Base-by-base conservation (phyloP, 2,329 filamentous ascomycete genomes). In the Nannizziopsis arthrosporioides region DNA sequence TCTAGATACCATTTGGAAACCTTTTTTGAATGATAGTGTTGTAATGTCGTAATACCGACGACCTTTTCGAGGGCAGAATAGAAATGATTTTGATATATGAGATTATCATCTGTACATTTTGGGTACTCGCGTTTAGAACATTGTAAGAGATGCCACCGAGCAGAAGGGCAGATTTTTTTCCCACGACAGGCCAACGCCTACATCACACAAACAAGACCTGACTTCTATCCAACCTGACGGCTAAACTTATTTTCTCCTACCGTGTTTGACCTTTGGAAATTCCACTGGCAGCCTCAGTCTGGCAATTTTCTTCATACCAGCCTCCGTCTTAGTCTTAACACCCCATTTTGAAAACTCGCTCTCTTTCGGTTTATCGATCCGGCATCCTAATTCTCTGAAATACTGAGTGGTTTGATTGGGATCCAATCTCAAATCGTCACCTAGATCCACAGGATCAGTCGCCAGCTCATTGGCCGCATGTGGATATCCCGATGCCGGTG, bases 281-380 rank as follows among this genome's bases (percentile, higher is more conserved):
- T 81, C 75, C 41, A 95, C 69, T 2, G 92, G 92, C 53, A 95
- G 65, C 57, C 75, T 78, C 58, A 96, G 69, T 56, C 80, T 80
- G 10, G 84, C 88, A 43, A 89, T 68, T 51, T 75, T 68, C 44
- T 61, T 63, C 8, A 63, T 62, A 15, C 66, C 64, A 3, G 74
- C 75, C 58, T 78, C 74, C 1, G 77, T 76, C 61, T 80, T 81
- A 55, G 80, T 73, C 50, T 76, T 80, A 42, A 70, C 62, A 11
- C 62, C 65, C 61, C 64, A 70, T 48, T 64, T 67, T 18, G 55
- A 59, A 50, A 64, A 65, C 54, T 71, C 69, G 0, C 57, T 57
- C 52, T 69, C 68, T 14, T 59, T 59, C 27, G 66, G 63, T 57
- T 62, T 63, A 44, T 69, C 66, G 36, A 70, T 56, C 12, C 62